Conservation (phyloP, 176 grass and related monocot genomes). For the Oryza glaberrima region DNA sequence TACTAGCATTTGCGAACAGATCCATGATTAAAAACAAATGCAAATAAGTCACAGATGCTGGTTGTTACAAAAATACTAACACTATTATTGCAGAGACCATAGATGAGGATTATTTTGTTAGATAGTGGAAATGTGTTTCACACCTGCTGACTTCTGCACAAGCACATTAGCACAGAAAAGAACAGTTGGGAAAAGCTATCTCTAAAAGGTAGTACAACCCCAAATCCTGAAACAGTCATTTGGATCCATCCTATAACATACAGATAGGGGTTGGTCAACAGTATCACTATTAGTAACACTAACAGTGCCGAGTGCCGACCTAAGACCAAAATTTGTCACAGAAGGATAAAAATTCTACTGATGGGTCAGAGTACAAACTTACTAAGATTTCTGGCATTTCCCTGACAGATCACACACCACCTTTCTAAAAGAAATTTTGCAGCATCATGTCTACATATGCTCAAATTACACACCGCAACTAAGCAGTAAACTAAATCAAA, state of each 20-base stretch:
- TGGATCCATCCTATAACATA: not conserved
- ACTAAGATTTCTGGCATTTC: not conserved
- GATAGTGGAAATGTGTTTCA: not conserved
- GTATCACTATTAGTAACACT: not conserved
- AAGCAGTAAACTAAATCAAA: not conserved
- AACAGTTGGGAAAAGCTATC: not conserved
- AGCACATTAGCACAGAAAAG: not conserved
- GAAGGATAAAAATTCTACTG: not conserved
- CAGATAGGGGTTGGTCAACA: not conserved
- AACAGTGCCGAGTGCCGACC: not conserved
- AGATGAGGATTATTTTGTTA: not conserved
- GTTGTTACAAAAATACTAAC: slow-evolving; percentile 14
- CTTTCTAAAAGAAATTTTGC: not conserved
- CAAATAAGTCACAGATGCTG: not conserved
- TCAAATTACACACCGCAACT: not conserved
- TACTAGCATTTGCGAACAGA: slow-evolving; percentile 30
- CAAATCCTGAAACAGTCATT: not conserved
- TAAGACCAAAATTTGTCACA: not conserved
- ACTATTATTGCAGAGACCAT: not conserved
- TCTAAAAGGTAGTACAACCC: not conserved
- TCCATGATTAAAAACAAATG: slow-evolving; percentile 4
- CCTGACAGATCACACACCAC: not conserved
- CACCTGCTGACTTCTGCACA: not conserved
- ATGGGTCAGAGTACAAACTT: not conserved
- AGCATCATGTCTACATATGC: not conserved